A percentile compares a stretch with the other conserved stretches of the same genome.
Conservation (phyloP, 2,329 filamentous ascomycete genomes). For the Verticillium longisporum region DNA sequence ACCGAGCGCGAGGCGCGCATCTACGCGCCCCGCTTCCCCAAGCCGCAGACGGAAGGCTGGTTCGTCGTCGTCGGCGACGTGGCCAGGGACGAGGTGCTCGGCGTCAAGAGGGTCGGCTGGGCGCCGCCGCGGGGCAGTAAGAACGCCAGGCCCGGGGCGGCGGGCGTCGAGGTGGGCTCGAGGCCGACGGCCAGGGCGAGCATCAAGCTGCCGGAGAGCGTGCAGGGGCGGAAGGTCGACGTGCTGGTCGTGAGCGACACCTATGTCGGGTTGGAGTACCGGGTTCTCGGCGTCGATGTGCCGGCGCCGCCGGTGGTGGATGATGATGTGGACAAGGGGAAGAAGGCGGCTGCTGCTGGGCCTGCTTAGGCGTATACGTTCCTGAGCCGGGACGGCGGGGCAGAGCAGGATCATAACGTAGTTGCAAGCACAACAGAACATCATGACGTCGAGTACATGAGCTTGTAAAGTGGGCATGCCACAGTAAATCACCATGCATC, state of each 20-base stretch:
- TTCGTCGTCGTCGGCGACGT: conserved; percentile 73
- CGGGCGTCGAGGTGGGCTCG: conserved; percentile 28
- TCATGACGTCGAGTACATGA: too few species aligned
- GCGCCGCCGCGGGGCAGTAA: conserved; percentile 17
- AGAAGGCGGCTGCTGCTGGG: conserved; percentile 20
- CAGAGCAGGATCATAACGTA: too few species aligned
- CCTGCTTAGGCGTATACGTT: not conserved
- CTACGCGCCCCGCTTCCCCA: conserved; percentile 85
- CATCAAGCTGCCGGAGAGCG: conserved; percentile 52
- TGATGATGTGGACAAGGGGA: conserved; percentile 36
- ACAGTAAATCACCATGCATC: too few species aligned
- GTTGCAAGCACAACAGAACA: too few species aligned
- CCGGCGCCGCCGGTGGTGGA: conserved; percentile 42
- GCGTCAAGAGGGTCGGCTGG: conserved; percentile 84
- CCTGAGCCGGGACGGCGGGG: too few species aligned
- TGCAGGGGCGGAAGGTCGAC: conserved; percentile 56
- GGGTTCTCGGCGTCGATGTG: conserved; percentile 41
- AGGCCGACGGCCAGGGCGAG: conserved; percentile 46
- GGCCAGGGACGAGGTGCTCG: conserved; percentile 68
- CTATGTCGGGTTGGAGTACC: conserved; percentile 68
- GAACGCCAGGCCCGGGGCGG: conserved; percentile 13
- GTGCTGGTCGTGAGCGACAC: conserved; percentile 78
- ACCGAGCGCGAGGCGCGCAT: conserved; percentile 64
- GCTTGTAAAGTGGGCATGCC: too few species aligned
- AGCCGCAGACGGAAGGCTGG: conserved; percentile 89